These are phyloP conservation scores for Patellaria atrata DNA, from an alignment of 495 filamentous ascomycete species.

Conservation along the genomic window DNA sequence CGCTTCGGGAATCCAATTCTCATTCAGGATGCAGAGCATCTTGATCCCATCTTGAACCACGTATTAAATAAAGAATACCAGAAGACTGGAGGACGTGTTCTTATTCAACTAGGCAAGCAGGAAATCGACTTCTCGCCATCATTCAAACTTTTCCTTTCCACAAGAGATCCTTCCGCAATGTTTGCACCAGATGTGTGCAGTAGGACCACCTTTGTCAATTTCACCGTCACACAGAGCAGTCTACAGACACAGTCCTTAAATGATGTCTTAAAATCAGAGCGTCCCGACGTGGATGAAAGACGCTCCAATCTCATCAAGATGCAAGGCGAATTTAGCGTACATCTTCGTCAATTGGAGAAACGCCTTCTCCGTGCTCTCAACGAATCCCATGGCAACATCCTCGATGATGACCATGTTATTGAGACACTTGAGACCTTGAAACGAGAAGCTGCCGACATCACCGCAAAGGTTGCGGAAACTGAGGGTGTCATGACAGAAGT, in stretches of 20 bases:
- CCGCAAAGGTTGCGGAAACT: constrained; percentile 86
- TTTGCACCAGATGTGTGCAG: constrained; percentile 98
- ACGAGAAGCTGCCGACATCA: constrained; percentile 91
- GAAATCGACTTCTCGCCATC: constrained; percentile 98
- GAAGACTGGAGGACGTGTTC: constrained; percentile 94
- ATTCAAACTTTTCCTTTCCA: constrained; percentile 92
- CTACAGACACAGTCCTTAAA: constrained; percentile 95
- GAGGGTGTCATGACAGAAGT: constrained; percentile 98
- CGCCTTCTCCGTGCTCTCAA: constrained; percentile 87
- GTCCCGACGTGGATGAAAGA: constrained; percentile 93
- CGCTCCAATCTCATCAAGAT: constrained; percentile 94
- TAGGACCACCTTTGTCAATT: constrained; percentile 97
- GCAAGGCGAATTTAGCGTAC: constrained; percentile 96
- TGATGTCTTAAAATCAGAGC: constrained; percentile 90
- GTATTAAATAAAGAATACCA: constrained; percentile 99
- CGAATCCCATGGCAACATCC: constrained; percentile 92
- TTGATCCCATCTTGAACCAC: constrained; percentile 95
- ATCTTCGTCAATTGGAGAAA: constrained; percentile 92
- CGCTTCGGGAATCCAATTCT: constrained; percentile 97
- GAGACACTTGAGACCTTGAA: constrained; percentile 96
- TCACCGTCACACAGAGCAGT: constrained; percentile 97
- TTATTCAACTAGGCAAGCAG: constrained; percentile 96
- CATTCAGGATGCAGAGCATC: constrained; percentile 93
- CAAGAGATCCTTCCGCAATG: constrained; percentile 84
- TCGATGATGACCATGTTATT: constrained; percentile 96